Base-by-base conservation (phyloP, 768 basidiomycete species). In the Pulveroboletus frians region DNA sequence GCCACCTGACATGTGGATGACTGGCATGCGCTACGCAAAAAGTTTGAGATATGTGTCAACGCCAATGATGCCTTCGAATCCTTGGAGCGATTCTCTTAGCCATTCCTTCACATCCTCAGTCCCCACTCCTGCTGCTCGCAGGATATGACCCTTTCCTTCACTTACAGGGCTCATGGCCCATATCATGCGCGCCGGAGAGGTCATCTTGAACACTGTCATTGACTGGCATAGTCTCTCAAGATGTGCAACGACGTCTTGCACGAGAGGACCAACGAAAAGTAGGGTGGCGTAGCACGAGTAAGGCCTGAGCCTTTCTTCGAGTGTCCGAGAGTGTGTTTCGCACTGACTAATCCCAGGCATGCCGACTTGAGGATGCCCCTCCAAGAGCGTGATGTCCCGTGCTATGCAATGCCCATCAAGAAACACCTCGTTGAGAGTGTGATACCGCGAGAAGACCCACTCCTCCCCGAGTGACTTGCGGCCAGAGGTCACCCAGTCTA, bases 401-500 rank as follows among this genome's bases (percentile, higher is more conserved):
- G 82, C 86, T 29, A 92, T 67, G 49, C 84, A 76, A 56, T 71
- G 73, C 2, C 77, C 83, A 8, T 76, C 80, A 10, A 88, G 64
- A 61, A 79, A 79, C 11, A 98, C 71, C 65, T 95, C 92, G 65
- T 97, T 98, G 47, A 79, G 68, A 58, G 88, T 93, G 63, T 84
- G 79, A 65, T 95, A 97, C 50, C 78, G 74, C 43, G 85, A 79
- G 65, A 97, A 94, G 3, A 67, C 81, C 95, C 95, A 98, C 44
- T 89, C 84, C 62, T 98, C 95, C 27, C 88, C 88, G 21, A 81
- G 73, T 8, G 83, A 77, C 63, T 80, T 83, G 31, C 95, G 79
- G 10, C 95, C 95, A 3, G 89, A 88, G 1, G 92, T 96, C 49
- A 92, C 71, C 91, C 93, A 96, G 64, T 97, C 95, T 14, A 98